Evolutionary conservation across 2,329 filamentous ascomycete genomes (phyloP), one percentile per base, ranked within the genome.

Genomic region (Epichloe gansuensis): DNA sequence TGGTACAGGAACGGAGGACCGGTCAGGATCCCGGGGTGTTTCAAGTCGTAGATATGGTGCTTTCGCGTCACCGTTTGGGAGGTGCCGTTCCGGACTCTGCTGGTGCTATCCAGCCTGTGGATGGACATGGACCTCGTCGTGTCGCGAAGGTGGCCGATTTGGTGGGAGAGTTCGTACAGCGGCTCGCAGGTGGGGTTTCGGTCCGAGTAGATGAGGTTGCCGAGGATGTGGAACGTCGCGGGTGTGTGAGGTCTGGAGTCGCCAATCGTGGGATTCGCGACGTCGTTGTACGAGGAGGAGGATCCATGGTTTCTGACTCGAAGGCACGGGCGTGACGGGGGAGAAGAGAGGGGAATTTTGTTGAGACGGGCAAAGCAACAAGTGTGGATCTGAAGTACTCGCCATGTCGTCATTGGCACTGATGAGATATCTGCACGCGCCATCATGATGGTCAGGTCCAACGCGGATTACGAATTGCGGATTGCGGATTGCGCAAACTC

Each of bases 101-200:
- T 51, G 6, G 53, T 52, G 50, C 61, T 55, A 51, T 69, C 63
- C n/a, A 70, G 55, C 7, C 65, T 62, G 48, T 64, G 58, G 38
- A 70, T 52, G 44, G 58, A 57, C 5, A 70, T 62, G 42, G 51
- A 62, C 15, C 61, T 61, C 50, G 68, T 62, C 13, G 60, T 58
- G 39, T 69, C 64, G 35, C 59, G 59, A 9, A 70, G 59, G 43
- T 63, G 66, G 35, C 57, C 62, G 12, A 68, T 59, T 5, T 61
- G 61, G 52, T 68, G 65, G 1, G 68, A 69, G 52, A 69, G 62
- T 42, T 70, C 67, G 55, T 69, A 70, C 12, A 67, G 57, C 1
- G 67, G 63, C 35, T 62, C 60, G 17, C 9, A 3, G 15, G 61
- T 58, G 21, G 60, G 52, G 3, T 60, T 55, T 17, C 65, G 59